A percentile compares a stretch with the other conserved stretches of the same genome.
Evolutionary conservation across 352 stramenopile species (phyloP).

Genomic region (Aphanomyces astaci): DNA sequence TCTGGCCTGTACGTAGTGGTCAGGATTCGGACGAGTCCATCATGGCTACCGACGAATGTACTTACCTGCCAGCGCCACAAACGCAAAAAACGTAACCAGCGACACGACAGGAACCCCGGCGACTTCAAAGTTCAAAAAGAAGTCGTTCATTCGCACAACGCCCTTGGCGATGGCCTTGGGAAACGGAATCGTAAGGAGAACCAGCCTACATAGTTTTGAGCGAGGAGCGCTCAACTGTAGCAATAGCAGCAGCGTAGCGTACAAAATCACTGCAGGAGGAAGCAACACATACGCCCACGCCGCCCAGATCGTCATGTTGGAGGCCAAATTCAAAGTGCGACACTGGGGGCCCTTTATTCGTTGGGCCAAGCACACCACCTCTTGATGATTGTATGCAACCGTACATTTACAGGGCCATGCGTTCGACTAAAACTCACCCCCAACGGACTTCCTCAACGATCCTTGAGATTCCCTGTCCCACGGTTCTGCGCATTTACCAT

Average conservation of each 20-base stretch:
- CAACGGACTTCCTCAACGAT: background rate
- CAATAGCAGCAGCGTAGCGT: too few species aligned
- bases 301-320: slow-evolving; percentile 50
- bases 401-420: too few species aligned
- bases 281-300: slow-evolving; percentile 72
- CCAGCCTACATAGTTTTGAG: slow-evolving; percentile 31
- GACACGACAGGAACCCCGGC: slow-evolving; percentile 62
- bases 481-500: background rate
- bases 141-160: slow-evolving; percentile 63
- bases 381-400: background rate
- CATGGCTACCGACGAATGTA: too few species aligned
- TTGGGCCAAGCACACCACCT: background rate
- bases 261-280: slow-evolving; percentile 67
- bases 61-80: slow-evolving; percentile 46
- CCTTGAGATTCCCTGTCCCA: background rate
- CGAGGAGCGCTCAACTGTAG: too few species aligned
- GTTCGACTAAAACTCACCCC: too few species aligned
- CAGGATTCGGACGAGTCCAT: background rate
- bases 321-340: too few species aligned
- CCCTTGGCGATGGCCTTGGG: slow-evolving; percentile 48
- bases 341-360: too few species aligned
- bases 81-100: slow-evolving; percentile 64
- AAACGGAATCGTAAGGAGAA: slow-evolving; percentile 75
- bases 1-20: slow-evolving; percentile 36
- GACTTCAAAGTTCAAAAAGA: slow-evolving; percentile 67